Evolutionary conservation across 1,139 yeast genomes (phyloP), one percentile per base, ranked within the genome.

Genomic region (Yamadazyma membranifaciens): DNA sequence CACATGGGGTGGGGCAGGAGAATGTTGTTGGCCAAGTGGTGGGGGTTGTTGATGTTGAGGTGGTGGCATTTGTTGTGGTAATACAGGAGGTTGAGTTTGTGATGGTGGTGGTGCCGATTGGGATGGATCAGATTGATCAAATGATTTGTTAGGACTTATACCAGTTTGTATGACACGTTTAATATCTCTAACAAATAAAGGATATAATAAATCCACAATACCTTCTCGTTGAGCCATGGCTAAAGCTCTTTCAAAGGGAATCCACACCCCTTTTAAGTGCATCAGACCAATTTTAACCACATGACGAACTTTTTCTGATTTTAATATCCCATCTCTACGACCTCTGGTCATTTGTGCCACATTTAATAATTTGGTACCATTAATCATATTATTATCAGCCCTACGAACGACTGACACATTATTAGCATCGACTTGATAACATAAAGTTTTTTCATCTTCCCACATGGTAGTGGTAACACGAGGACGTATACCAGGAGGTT

Each of bases 191-290:
- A 88, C 96, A 64, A 89, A 88, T 47, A 89, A 71, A 1, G 97
- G 97, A 59, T 87, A 89, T 49, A 91, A 73, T 49, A 83, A 61
- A 57, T 89, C 96, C 32, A 85, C 88, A 45, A 91, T 88, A 36
- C 87, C 84, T 63, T 91, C 97, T 52, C 87, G 74, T 64, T 87
- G 89, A 27, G 97, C 96, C 81, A 91, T 85, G 22, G 87, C 86
- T 39, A 87, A 69, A 1, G 97, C 98, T 40, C 97, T 74, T 51
- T 91, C 97, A 61, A 89, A 89, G 1, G 98, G 97, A 49, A 91
- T 89, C 98, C 98, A 91, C 36, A 91, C 98, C 40, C 98, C 98
- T 65, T 91, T 91, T 55, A 91, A 73, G 61, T 91, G 96, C 97
- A 91, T 91, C 14, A 96, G 87, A 9, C 98, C 98, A 50, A 91